A percentile compares a stretch with the other conserved stretches of the same genome.
Conservation (phyloP, 2,329 filamentous ascomycete species). For the Biscogniauxia marginata region DNA sequence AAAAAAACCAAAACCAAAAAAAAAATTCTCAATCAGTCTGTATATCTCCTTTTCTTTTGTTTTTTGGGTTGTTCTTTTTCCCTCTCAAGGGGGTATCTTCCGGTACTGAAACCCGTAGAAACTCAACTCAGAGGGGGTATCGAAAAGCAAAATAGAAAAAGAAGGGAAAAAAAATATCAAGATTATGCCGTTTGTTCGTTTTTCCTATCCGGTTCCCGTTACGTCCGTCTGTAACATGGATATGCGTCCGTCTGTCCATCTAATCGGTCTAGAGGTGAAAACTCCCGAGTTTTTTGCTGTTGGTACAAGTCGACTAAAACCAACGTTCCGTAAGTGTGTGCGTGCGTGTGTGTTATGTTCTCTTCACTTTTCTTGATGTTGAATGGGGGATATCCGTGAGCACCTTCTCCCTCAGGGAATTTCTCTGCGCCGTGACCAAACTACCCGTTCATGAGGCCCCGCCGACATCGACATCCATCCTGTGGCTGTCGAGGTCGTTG, state of each 20-base stretch:
- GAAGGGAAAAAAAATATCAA: neutral
- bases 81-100: neutral
- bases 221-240: neutral
- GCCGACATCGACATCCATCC: constrained; percentile 11
- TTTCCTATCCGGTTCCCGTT: neutral
- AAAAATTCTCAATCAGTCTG: neutral
- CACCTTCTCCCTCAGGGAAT: constrained; percentile 7
- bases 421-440: too few relatives aligned
- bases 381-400: neutral
- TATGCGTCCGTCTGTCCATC: neutral
- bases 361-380: neutral
- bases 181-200: neutral
- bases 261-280: neutral
- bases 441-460: constrained; percentile 11
- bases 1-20: neutral
- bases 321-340: neutral
- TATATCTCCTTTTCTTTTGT: neutral
- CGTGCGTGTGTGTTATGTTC: neutral
- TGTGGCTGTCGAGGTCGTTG: neutral
- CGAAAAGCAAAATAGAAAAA: neutral
- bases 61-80: neutral
- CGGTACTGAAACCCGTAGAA: neutral
- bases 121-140: neutral
- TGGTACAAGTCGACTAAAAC: neutral
- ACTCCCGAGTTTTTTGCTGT: too few relatives aligned